Evolutionary conservation across 345 rosid genomes (phyloP).

Genomic region (Balakata baccata): DNA sequence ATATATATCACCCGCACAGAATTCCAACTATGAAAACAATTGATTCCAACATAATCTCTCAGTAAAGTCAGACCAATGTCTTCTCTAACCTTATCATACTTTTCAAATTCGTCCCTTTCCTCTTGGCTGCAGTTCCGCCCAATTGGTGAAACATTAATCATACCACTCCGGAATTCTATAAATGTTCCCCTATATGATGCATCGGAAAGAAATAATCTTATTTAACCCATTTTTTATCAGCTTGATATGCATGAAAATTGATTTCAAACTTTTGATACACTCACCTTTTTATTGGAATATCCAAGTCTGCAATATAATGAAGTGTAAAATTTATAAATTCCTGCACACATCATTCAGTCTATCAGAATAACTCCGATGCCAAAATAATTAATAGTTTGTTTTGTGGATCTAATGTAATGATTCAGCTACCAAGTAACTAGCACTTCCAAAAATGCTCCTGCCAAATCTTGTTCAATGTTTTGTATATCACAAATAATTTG

Average conservation of each 20-base stretch:
- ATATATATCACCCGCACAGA: slow-evolving; percentile 1
- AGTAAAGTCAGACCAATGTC: slow-evolving; percentile 5
- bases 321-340: slow-evolving; percentile 78
- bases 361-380: slow-evolving; percentile 12
- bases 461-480: neutral
- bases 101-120: slow-evolving; percentile 96
- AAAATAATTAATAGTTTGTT: neutral
- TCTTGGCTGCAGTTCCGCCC: slow-evolving; percentile 99
- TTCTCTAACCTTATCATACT: slow-evolving; percentile 76
- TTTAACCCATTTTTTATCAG: neutral
- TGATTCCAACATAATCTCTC: neutral
- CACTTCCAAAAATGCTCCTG: neutral
- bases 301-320: slow-evolving; percentile 93
- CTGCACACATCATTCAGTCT: slow-evolving; percentile 44
- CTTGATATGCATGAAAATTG: slow-evolving; percentile 3
- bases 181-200: slow-evolving; percentile 73
- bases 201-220: slow-evolving; percentile 8
- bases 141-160: slow-evolving; percentile 96
- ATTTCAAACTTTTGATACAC: neutral
- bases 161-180: slow-evolving; percentile 93
- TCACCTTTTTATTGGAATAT: slow-evolving; percentile 94
- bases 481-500: neutral
- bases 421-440: slow-evolving; percentile 3
- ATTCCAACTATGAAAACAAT: slow-evolving; percentile 8
- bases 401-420: neutral